phyloP scores from a whole-genome alignment of 148 eudicot species.

The Vaccinium darrowii region DNA sequence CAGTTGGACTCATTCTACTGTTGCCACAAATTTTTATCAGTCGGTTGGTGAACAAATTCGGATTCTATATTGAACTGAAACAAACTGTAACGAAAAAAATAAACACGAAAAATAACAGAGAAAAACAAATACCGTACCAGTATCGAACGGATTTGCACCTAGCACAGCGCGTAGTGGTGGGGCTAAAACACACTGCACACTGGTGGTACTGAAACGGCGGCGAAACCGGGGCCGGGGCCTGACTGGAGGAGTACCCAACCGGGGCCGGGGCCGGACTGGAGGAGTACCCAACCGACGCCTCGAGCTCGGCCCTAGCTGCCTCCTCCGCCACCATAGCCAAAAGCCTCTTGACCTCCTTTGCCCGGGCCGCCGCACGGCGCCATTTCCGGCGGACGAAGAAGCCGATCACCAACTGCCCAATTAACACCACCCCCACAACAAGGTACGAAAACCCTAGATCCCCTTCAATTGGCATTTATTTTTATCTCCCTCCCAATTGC shows the following conservation, averaged over 20 bases:
- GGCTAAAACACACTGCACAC: conserved; percentile 63
- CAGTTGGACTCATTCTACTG: background rate
- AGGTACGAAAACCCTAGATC: conserved; percentile 68
- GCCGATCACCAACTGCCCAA: conserved; percentile 29
- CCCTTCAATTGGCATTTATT: conserved; percentile 61
- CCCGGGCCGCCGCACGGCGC: conserved; percentile 48
- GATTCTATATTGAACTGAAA: background rate
- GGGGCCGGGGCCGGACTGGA: background rate
- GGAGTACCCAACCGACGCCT: conserved; percentile 25
- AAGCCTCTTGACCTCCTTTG: conserved; percentile 66
- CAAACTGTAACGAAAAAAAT: background rate
- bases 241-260: background rate
- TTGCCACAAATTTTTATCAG: background rate
- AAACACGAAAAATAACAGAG: background rate
- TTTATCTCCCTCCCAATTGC: conserved; percentile 32
- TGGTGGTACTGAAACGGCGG: conserved; percentile 31
- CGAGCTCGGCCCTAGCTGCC: conserved; percentile 64
- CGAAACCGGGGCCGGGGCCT: background rate
- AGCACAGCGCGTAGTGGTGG: conserved; percentile 56
- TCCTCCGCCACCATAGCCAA: conserved; percentile 61
- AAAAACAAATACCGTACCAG: conserved; percentile 45
- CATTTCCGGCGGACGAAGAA: conserved; percentile 64
- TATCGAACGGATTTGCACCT: conserved; percentile 74
- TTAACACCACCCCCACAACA: conserved; percentile 4
- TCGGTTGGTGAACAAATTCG: background rate